A percentile compares a stretch with the other conserved stretches of the same genome.
Conservation (phyloP, 2,329 filamentous ascomycete species). For the Ceratocystis alfenasii region DNA sequence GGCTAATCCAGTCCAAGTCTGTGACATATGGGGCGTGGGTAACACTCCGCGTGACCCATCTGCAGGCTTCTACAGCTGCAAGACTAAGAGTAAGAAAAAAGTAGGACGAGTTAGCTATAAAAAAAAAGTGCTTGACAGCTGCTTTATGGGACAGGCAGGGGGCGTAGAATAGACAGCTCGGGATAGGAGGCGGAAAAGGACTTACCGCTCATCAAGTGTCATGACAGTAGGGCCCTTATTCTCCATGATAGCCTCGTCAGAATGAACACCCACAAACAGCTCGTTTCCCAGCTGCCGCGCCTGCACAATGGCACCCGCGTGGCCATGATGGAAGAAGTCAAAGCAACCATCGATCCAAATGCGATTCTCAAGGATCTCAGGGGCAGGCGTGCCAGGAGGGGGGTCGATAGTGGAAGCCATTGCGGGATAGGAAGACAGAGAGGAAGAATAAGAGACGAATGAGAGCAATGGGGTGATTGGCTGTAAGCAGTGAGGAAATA, state of each 20-base stretch:
- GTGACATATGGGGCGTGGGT: slow-evolving; percentile 90
- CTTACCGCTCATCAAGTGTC: slow-evolving; percentile 73
- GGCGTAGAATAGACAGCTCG: neutral
- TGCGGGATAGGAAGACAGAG: neutral
- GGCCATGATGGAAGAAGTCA: slow-evolving; percentile 96
- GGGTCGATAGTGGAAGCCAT: slow-evolving; percentile 21
- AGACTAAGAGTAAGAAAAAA: slow-evolving; percentile 41
- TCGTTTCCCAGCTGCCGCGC: slow-evolving; percentile 81
- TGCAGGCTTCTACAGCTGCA: slow-evolving; percentile 83
- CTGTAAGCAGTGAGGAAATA: neutral
- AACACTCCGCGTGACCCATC: slow-evolving; percentile 80
- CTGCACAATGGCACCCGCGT: slow-evolving; percentile 93
- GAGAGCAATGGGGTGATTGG: neutral
- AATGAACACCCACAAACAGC: slow-evolving; percentile 86
- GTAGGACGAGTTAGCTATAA: slow-evolving; percentile 17
- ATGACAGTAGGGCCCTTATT: slow-evolving; percentile 98
- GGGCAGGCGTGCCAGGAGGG: slow-evolving; percentile 39
- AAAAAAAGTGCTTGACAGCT: no score
- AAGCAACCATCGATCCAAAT: slow-evolving; percentile 99
- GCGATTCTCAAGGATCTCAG: slow-evolving; percentile 52
- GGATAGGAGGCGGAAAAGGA: neutral
- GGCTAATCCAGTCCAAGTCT: slow-evolving; percentile 80
- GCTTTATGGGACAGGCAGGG: no score
- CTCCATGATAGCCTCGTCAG: slow-evolving; percentile 85
- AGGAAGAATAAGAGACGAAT: no score